Base-by-base conservation (phyloP, 768 basidiomycete genomes). In the Serendipita indica region DNA sequence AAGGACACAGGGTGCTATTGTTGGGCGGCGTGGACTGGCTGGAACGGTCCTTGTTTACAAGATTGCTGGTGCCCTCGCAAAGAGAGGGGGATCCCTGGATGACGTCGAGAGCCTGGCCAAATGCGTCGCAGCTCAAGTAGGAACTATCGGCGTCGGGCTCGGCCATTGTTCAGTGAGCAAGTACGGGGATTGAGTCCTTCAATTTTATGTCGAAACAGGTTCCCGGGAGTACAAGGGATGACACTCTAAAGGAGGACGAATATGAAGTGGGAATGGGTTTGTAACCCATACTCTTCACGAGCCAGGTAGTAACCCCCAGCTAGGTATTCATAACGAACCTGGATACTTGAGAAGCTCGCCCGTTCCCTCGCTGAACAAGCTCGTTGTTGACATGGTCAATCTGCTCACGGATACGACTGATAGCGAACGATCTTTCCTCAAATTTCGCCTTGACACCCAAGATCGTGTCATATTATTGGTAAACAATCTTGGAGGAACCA, bases 31-130 rank as follows among this genome's bases (percentile, higher is more conserved):
- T 65, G 89, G 89, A 39, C 77, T 89, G 10, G 86, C 87, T 0
- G 87, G 87, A 1, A 85, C 84, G 3, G 80, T 85, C 3, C 71
- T 90, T 20, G 86, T 91, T 1, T 93, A 93, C 75, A 94, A 94
- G 71, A 83, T 92, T 58, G 86, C 89, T 7, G 90, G 90, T 39
- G 89, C 89, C 3, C 72, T 90, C 16, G 84, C 90, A 0, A 69
- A 79, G 25, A 71, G 75, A 14, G 88, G 87, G 3, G 84, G 75
- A 16, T 71, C 71, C 57, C 79, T 93, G 30, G 76, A 86, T 37
- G 76, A 84, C 52, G 84, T 93, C 3, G 77, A 83, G 66, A 66
- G 71, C 41, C 67, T 82, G 14, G 86, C 88, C 0, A 74, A 83
- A 64, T 83, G 80, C 71, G 74, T 81, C 22, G 74, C 86, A 0